phyloP scores from a whole-genome alignment of 352 stramenopile genomes.

The Phytophthora sp. region DNA sequence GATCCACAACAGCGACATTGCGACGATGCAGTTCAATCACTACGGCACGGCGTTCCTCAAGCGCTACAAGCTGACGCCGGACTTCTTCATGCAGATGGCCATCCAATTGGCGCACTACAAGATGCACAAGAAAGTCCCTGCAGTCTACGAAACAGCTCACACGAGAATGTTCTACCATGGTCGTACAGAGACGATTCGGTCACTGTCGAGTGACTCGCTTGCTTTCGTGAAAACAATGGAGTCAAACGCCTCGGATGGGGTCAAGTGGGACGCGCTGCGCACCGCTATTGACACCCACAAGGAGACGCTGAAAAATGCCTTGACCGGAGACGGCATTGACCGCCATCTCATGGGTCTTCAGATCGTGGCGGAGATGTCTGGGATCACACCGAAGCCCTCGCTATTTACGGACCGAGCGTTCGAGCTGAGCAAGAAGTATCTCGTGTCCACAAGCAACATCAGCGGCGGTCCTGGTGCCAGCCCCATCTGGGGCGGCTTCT shows the following conservation, averaged over 20 bases:
- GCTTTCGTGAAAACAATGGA: slow-evolving; percentile 94
- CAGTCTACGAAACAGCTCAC: slow-evolving; percentile 98
- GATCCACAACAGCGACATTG: slow-evolving; percentile 91
- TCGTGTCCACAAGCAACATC: slow-evolving; percentile 96
- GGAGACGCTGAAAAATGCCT: slow-evolving; percentile 87
- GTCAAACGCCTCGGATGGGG: slow-evolving; percentile 55
- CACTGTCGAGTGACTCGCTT: slow-evolving; percentile 89
- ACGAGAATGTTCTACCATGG: slow-evolving; percentile 97
- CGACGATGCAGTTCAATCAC: slow-evolving; percentile 92
- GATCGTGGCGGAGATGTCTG: slow-evolving; percentile 93
- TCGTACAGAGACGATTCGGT: slow-evolving; percentile 92
- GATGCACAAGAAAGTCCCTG: slow-evolving; percentile 92
- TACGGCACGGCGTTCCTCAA: slow-evolving; percentile 94
- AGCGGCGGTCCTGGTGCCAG: slow-evolving; percentile 90
- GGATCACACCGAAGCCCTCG: slow-evolving; percentile 85
- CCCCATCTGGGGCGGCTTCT: slow-evolving; percentile 98
- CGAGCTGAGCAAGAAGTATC: slow-evolving; percentile 93
- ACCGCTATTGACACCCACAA: slow-evolving; percentile 92
- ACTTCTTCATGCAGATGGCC: slow-evolving; percentile 97
- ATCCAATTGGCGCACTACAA: slow-evolving; percentile 98
- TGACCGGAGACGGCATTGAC: slow-evolving; percentile 93
- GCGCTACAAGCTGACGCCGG: slow-evolving; percentile 94
- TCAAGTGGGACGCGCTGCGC: slow-evolving; percentile 90
- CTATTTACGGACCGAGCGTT: slow-evolving; percentile 95
- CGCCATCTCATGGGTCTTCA: slow-evolving; percentile 96